Base-by-base conservation (phyloP, 106 monocot genomes). In the Agapanthus africanus region DNA sequence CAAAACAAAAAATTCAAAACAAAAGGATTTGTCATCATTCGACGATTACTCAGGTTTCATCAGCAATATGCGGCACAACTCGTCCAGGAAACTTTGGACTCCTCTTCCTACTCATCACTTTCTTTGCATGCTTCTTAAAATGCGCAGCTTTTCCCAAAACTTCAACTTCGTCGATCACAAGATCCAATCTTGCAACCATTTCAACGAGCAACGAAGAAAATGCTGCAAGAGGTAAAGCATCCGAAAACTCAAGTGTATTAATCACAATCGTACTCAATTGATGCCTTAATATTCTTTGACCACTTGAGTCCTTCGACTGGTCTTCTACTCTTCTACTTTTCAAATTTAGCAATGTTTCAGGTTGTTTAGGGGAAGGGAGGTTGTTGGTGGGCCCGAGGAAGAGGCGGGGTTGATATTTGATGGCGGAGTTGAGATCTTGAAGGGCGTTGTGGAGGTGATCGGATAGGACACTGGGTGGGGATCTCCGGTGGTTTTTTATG, bases 141-240 rank as follows among this genome's bases (percentile, higher is more conserved):
- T 67, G 35, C 39, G 91, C 91, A 25, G 71, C 81, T 47, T 73
- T 70, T 13, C 51, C 91, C 39, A 91, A 57, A 42, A 80, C 68
- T 61, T 85, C 78, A 14, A 85, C 82, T 50, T 78, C 84, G 44
- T 85, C 84, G 13, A 91, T 91, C 6, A 91, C 73, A 36, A 91
- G 65, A 41, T 91, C 91, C 44, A 91, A 52, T 70, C 87, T 77
- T 4, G 77, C 91, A 4, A 71, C 87, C 81, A 88, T 87, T 82
- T 91, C 87, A 44, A 91, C 91, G 11, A 91, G 70, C 71, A 87
- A 68, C 0, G 91, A 82, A 13, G 78, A 80, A 59, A 91, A 91
- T 0, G 87, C 84, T 16, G 87, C 87, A 33, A 91, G 77, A 6
- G 84, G 87, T 0, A 91, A 79, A 32, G 84, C 87, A 67, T 91